Conservation (phyloP, 192 early-diverging fungal species). For the Linnemannia elongata region DNA sequence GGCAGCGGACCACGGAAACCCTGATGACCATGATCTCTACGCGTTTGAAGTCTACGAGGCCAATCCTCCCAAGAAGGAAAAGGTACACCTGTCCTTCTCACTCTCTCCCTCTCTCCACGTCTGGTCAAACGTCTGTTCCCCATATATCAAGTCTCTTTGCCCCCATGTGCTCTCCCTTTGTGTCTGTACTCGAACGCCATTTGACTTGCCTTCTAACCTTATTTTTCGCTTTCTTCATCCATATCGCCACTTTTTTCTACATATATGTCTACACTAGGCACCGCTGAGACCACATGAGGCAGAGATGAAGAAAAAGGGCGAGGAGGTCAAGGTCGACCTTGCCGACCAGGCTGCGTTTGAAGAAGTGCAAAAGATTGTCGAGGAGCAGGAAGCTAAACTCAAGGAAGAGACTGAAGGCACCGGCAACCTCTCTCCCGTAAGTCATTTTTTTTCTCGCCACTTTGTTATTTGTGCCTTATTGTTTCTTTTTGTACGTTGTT, state of each 20-base stretch:
- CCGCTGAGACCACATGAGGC: constrained; percentile 44
- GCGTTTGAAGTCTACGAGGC: constrained; percentile 78
- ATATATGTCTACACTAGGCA: background rate
- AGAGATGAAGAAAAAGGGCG: constrained; percentile 41
- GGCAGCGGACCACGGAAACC: constrained; percentile 49
- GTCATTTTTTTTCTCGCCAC: background rate
- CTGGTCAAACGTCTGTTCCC: background rate
- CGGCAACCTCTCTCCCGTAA: constrained; percentile 31
- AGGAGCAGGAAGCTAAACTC: constrained; percentile 35
- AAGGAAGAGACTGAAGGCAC: constrained; percentile 36
- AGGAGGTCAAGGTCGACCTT: constrained; percentile 31
- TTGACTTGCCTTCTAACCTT: no score
- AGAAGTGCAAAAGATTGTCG: constrained; percentile 49
- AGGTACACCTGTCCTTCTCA: constrained; percentile 15
- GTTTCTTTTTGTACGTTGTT: background rate
- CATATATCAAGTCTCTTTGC: background rate
- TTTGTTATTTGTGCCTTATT: background rate
- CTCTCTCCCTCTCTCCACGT: no score
- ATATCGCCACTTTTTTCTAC: background rate
- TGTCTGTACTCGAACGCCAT: no score
- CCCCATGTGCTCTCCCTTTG: no score
- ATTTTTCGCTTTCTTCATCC: background rate
- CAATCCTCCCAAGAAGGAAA: constrained; percentile 63
- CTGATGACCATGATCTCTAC: constrained; percentile 85
- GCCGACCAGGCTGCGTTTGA: constrained; percentile 35